Evolutionary conservation across 345 rosid species (phyloP).

Genomic region (Turritis glabra): DNA sequence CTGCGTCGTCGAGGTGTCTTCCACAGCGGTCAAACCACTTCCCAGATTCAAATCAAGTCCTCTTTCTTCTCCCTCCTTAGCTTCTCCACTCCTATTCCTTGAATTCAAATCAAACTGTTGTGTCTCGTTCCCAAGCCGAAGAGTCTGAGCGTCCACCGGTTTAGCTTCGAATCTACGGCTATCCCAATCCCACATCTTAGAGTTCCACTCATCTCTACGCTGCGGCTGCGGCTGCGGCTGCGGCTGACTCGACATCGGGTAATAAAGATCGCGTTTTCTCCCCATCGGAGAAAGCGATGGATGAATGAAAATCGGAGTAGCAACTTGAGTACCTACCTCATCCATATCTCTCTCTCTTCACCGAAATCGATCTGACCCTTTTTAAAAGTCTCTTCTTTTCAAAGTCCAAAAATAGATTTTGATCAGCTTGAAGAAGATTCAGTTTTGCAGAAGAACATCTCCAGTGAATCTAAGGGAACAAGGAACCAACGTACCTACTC

Average conservation of each 20-base stretch:
- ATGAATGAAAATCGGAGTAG: constrained; percentile 61
- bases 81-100: constrained; percentile 33
- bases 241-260: constrained; percentile 37
- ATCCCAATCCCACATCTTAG: constrained; percentile 85
- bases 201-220: constrained; percentile 63
- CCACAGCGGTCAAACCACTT: constrained; percentile 50
- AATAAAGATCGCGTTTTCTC: constrained; percentile 63
- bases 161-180: constrained; percentile 62
- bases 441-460: not conserved
- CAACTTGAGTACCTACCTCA: constrained; percentile 75
- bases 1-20: constrained; percentile 42
- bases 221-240: constrained; percentile 32
- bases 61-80: too few relatives aligned
- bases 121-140: constrained; percentile 39
- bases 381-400: not conserved
- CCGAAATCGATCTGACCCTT: constrained; percentile 21
- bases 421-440: constrained; percentile 14
- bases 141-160: constrained; percentile 48
- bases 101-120: constrained; percentile 27
- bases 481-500: constrained; percentile 1
- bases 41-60: constrained; percentile 75
- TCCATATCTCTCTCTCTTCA: constrained; percentile 53
- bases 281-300: constrained; percentile 55
- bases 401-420: not conserved
- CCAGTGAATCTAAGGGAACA: constrained; percentile 12